Evolutionary conservation across 1,284 basidiomycete species (phyloP).

Genomic region (Cryptococcus jaspeensis): DNA sequence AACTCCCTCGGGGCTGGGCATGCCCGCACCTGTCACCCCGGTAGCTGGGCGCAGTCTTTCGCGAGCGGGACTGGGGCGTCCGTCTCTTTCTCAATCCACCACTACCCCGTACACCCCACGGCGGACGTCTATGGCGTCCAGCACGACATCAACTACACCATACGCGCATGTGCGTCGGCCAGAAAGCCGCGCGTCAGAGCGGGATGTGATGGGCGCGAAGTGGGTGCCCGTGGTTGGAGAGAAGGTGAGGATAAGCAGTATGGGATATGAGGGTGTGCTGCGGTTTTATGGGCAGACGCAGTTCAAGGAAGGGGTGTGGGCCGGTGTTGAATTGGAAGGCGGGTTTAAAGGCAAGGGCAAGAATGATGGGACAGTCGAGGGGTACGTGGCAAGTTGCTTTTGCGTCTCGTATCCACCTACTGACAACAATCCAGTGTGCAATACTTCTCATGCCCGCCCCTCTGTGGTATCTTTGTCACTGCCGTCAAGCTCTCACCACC

Average conservation of each 20-base stretch:
- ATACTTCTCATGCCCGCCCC: conserved; percentile 82
- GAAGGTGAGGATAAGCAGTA: conserved; percentile 75
- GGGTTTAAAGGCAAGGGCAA: conserved; percentile 90
- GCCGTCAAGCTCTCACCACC: conserved; percentile 74
- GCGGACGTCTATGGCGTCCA: conserved; percentile 38
- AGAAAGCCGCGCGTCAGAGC: conserved; percentile 37
- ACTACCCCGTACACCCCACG: conserved; percentile 32
- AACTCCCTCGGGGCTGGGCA: conserved; percentile 28
- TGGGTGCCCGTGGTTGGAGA: conserved; percentile 61
- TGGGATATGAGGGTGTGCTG: conserved; percentile 74
- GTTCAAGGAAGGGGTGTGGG: conserved; percentile 83
- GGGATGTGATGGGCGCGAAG: conserved; percentile 16
- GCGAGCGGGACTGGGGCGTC: conserved; percentile 28
- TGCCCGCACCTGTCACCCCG: conserved; percentile 29
- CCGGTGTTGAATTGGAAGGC: conserved; percentile 82
- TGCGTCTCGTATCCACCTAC: background rate
- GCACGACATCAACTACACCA: conserved; percentile 34
- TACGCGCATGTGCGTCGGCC: conserved; percentile 27
- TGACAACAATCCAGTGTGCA: conserved; percentile 58
- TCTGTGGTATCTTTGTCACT: conserved; percentile 88
- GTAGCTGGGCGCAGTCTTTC: conserved; percentile 28
- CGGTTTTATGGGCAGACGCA: conserved; percentile 77
- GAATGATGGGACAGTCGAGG: conserved; percentile 86
- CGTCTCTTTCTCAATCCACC: conserved; percentile 30
- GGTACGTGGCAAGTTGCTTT: conserved; percentile 59